These are phyloP conservation scores for Kregervanrija delftensis DNA, from an alignment of 805 yeast species.

Conservation along the genomic window DNA sequence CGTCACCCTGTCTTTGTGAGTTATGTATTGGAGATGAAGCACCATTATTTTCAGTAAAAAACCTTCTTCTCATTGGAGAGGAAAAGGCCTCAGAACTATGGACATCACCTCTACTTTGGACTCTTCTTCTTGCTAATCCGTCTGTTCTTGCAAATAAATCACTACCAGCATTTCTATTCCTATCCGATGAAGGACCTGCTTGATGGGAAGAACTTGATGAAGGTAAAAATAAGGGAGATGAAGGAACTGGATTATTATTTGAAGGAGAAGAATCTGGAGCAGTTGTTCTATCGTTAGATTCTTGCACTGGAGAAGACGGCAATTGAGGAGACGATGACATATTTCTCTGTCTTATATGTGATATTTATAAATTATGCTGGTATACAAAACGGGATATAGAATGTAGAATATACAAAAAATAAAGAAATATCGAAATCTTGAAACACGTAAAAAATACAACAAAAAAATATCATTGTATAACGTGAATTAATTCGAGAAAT, in stretches of 20 bases:
- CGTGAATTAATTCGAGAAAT: too few species aligned
- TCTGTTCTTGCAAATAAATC: constrained; percentile 25
- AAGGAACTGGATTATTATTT: constrained; percentile 36
- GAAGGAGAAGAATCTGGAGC: constrained; percentile 33
- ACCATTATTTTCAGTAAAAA: constrained; percentile 37
- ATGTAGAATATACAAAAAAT: background rate
- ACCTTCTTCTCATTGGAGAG: constrained; percentile 61
- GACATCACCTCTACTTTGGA: constrained; percentile 66
- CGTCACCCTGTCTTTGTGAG: constrained; percentile 1
- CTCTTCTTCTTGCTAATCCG: constrained; percentile 39
- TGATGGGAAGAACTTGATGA: constrained; percentile 32
- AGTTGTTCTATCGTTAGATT: constrained; percentile 18
- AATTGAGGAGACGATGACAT: constrained; percentile 26
- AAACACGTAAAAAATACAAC: background rate
- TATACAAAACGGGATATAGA: background rate
- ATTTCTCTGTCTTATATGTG: background rate
- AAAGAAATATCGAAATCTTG: background rate
- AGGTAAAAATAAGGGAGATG: constrained; percentile 51
- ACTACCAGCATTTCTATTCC: background rate
- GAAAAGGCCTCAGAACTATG: constrained; percentile 61
- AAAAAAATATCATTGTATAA: background rate
- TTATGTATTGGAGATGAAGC: constrained; percentile 11
- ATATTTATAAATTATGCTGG: background rate
- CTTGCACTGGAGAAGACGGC: constrained; percentile 21
- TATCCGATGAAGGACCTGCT: constrained; percentile 4